Conservation (phyloP, 345 rosid species). For the Erysimum cheiranthoides region DNA sequence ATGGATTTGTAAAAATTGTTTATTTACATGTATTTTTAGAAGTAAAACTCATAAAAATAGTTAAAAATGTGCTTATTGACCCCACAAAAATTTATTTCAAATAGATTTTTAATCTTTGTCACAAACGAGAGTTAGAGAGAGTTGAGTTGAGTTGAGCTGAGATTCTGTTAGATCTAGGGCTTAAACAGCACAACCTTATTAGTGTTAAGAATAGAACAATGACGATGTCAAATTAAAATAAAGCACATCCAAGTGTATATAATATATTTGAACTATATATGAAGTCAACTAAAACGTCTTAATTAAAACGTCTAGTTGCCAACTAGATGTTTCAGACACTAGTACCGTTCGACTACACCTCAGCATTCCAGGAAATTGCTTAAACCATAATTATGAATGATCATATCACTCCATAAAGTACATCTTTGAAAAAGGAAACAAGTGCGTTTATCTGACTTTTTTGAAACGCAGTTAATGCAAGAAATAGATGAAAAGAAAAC, state of each 20-base stretch:
- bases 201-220: background rate
- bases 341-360: background rate
- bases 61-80: too few relatives aligned
- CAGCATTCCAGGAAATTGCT: background rate
- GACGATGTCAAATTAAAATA: background rate
- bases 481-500: background rate
- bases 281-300: constrained; percentile 1
- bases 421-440: background rate
- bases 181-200: too few relatives aligned
- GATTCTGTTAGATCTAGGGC: too few relatives aligned
- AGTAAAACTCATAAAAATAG: too few relatives aligned
- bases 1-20: too few relatives aligned
- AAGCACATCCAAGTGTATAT: background rate
- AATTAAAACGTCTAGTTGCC: background rate
- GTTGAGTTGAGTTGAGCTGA: too few relatives aligned
- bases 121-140: too few relatives aligned
- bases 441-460: background rate
- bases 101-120: too few relatives aligned
- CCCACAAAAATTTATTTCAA: too few relatives aligned
- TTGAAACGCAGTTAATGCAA: background rate
- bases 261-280: background rate
- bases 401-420: background rate
- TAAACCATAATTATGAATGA: background rate
- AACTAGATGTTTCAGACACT: background rate
- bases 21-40: too few relatives aligned